phyloP scores from a whole-genome alignment of 192 early-diverging fungal genomes.

The Spizellomyces punctatus region DNA sequence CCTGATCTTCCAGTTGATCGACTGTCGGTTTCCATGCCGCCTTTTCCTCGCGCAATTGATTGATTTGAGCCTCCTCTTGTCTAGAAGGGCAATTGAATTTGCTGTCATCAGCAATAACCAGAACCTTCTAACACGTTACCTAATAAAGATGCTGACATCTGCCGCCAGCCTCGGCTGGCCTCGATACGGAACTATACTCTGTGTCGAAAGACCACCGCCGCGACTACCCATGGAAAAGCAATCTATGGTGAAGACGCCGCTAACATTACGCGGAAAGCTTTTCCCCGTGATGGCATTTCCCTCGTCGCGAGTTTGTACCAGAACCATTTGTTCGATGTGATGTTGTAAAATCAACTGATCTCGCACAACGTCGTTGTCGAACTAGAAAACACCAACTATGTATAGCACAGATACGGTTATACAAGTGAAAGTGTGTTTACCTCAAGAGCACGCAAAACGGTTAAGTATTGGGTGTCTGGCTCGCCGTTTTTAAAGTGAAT shows the following conservation, averaged over 20 bases:
- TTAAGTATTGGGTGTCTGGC: conserved; percentile 16
- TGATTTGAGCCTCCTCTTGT: neutral
- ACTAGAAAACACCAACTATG: conserved; percentile 5
- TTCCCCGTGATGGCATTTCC: conserved; percentile 41
- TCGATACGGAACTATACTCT: conserved; percentile 7
- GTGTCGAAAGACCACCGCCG: conserved; percentile 41
- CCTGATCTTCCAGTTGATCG: neutral
- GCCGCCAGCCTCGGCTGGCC: conserved; percentile 37
- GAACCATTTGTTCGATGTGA: conserved; percentile 43
- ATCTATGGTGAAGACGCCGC: conserved; percentile 43
- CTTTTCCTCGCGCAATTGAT: conserved; percentile 2
- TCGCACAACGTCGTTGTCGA: conserved; percentile 28
- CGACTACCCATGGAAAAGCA: conserved; percentile 40
- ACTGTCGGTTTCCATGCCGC: conserved; percentile 7
- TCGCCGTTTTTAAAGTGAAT: conserved; percentile 22
- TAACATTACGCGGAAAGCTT: conserved; percentile 38
- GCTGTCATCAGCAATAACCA: no score
- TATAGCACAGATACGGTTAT: no score
- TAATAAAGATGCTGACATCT: conserved; percentile 28
- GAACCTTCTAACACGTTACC: neutral
- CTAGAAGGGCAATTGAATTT: no score
- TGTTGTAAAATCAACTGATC: conserved; percentile 40
- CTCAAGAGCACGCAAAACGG: conserved; percentile 25
- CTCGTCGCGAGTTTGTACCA: conserved; percentile 40
- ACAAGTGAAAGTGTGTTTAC: no score